Conservation (phyloP, 2,329 filamentous ascomycete genomes). For the Didymella pinodella region DNA sequence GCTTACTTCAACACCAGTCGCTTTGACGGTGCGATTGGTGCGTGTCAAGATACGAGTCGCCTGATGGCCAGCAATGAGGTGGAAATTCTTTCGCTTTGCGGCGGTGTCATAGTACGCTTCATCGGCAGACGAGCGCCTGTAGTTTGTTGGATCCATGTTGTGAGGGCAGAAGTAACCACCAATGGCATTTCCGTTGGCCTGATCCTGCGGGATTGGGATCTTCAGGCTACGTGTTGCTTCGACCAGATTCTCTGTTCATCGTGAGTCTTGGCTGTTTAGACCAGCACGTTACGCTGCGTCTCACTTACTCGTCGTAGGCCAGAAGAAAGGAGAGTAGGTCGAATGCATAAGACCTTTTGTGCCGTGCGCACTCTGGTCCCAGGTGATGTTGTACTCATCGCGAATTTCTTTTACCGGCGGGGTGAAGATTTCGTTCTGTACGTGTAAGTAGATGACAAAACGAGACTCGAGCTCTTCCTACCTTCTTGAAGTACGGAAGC, state of each 20-base stretch:
- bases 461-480: neutral
- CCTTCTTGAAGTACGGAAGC: slow-evolving; percentile 39
- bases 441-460: slow-evolving; percentile 11
- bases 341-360: slow-evolving; percentile 29
- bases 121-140: slow-evolving; percentile 30
- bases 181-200: slow-evolving; percentile 31
- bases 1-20: slow-evolving; percentile 28
- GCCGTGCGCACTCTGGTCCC: slow-evolving; percentile 26
- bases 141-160: slow-evolving; percentile 24
- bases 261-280: neutral
- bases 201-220: slow-evolving; percentile 29
- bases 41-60: slow-evolving; percentile 26
- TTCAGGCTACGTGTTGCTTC: slow-evolving; percentile 26
- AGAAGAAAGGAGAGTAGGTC: slow-evolving; percentile 32
- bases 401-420: slow-evolving; percentile 27
- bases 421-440: slow-evolving; percentile 33
- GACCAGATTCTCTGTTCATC: slow-evolving; percentile 28
- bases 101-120: slow-evolving; percentile 35
- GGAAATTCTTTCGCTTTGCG: slow-evolving; percentile 28
- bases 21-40: slow-evolving; percentile 23
- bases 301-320: slow-evolving; percentile 33
- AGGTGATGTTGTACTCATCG: slow-evolving; percentile 32
- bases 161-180: slow-evolving; percentile 35
- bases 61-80: slow-evolving; percentile 29
- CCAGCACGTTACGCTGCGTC: neutral